Base-by-base conservation (phyloP, 2,329 filamentous ascomycete species). In the Xylaria hypoxylon region DNA sequence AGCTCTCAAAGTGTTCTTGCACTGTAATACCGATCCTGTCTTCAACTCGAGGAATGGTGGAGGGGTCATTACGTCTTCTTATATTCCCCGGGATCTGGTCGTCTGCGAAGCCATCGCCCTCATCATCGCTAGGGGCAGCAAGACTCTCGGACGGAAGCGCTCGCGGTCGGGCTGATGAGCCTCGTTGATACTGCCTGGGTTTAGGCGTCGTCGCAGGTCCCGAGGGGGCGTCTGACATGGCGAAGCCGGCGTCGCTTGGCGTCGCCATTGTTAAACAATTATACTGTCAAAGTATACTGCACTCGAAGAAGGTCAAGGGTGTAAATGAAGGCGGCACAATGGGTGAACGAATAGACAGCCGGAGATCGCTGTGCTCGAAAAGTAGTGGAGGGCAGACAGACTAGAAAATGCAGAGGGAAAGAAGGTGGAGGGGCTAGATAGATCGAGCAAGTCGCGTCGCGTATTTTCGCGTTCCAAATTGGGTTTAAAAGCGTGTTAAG, bases 11-110 rank as follows among this genome's bases (percentile, higher is more conserved):
- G 64, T 90, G 88, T 62, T 90, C 85, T 76, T 93, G 91, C 28
- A 95, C 87, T 60, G 90, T 87, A 70, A 92, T 85, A 68, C 91
- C 92, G 56, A 93, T 90, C 65, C 86, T 86, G 79, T 96, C 93
- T 69, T 93, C 89, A 6, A 95, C 92, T 64, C 87, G 86, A 5
- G 91, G 89, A 35, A 96, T 86, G 58, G 82, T 84, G 67, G 81
- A 75, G 26, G 80, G 75, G 62, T 87, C 82, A 51, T 81, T 78
- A 24, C 82, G 77, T 65, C 86, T 59, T 42, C 58, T 81, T 65
- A 84, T 78, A 65, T 82, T 82, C 52, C 80, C 79, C 1, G 87
- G 87, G 10, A 90, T 82, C 76, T 89, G 87, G 73, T 90, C 88
- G 73, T 90, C 88, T 64, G 85, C 87, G 70, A 89, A 89, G 3